These are phyloP conservation scores for Noccaea caerulescens DNA, from an alignment of 345 rosid genomes.

Conservation along the genomic window DNA sequence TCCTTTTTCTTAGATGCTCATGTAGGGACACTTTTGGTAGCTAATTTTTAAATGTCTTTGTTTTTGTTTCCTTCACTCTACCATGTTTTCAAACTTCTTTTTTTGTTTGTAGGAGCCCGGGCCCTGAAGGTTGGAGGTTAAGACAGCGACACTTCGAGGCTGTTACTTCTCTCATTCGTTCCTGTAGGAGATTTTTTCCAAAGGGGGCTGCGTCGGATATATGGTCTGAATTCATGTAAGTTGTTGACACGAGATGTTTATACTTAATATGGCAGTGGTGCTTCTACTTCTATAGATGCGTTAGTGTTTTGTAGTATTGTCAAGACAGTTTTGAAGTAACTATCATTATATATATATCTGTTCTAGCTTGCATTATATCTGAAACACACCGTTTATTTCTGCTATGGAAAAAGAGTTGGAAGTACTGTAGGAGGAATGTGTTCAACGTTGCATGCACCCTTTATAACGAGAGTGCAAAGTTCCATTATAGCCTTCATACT, in stretches of 20 bases:
- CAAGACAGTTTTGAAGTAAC: slow-evolving; percentile 2
- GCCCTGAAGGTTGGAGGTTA: slow-evolving; percentile 98
- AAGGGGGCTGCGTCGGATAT: slow-evolving; percentile 88
- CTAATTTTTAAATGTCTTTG: slow-evolving; percentile 1
- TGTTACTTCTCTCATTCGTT: slow-evolving; percentile 84
- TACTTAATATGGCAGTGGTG: slow-evolving; percentile 18
- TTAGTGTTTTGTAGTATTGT: slow-evolving; percentile 11
- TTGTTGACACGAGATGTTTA: slow-evolving; percentile 31
- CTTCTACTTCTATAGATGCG: neutral
- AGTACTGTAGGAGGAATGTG: slow-evolving; percentile 5
- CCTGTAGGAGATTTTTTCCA: slow-evolving; percentile 84
- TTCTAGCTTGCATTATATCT: slow-evolving; percentile 25
- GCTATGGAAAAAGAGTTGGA: slow-evolving; percentile 10
- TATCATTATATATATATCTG: slow-evolving; percentile 13
- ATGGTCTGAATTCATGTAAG: slow-evolving; percentile 94
- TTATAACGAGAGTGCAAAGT: neutral
- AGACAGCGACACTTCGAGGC: slow-evolving; percentile 91
- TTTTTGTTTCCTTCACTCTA: slow-evolving; percentile 3
- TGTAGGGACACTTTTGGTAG: slow-evolving; percentile 1
- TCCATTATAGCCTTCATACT: slow-evolving; percentile 10
- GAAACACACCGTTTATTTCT: slow-evolving; percentile 13
- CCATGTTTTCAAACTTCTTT: slow-evolving; percentile 1
- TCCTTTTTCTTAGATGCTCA: slow-evolving; percentile 5
- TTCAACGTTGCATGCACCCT: neutral
- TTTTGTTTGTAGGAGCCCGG: slow-evolving; percentile 66